Base-by-base conservation (phyloP, 768 basidiomycete genomes). In the Auricularia heimuer region DNA sequence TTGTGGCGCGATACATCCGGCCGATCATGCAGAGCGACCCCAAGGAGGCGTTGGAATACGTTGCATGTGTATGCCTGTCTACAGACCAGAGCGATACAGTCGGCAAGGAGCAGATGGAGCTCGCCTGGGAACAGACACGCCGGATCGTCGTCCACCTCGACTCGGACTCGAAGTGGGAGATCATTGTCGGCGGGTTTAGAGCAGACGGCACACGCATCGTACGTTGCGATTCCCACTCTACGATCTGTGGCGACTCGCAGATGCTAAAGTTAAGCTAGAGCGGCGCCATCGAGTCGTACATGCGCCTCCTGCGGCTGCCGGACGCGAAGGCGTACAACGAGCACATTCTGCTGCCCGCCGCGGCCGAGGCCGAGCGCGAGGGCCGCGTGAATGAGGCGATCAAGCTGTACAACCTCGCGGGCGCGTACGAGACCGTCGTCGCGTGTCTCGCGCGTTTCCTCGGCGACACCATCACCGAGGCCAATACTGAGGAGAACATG, bases 21-120 rank as follows among this genome's bases (percentile, higher is more conserved):
- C 90, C 89, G 66, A 97, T 98, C 72, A 90, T 90, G 34, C 91
- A 89, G 76, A 85, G 92, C 82, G 96, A 97, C 69, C 90, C 95
- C 0, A 88, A 90, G 71, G 92, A 95, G 70, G 96, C 95, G 0
- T 76, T 99, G 62, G 94, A 99, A 75, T 98, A 98, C 69, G 89
- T 95, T 29, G 94, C 94, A 71, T 90, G 90, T 65, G 82, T 97
- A 4, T 85, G 87, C 64, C 82, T 98, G 4, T 82, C 83, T 34
- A 80, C 86, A 7, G 93, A 96, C 72, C 86, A 90, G 44, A 79
- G 82, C 2, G 78, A 79, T 2, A 83, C 82, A 1, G 80, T 88
- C 11, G 92, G 93, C n/a, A 85, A 85, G 70, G 90, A 94, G 72
- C 94, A 97, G 71, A 76, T 92, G 45, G 87, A 91, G 72, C 82